Percentiles rank a stretch among this genome's conserved stretches.
Conservation (phyloP, 495 filamentous ascomycete genomes). For the Penicillium taxi region DNA sequence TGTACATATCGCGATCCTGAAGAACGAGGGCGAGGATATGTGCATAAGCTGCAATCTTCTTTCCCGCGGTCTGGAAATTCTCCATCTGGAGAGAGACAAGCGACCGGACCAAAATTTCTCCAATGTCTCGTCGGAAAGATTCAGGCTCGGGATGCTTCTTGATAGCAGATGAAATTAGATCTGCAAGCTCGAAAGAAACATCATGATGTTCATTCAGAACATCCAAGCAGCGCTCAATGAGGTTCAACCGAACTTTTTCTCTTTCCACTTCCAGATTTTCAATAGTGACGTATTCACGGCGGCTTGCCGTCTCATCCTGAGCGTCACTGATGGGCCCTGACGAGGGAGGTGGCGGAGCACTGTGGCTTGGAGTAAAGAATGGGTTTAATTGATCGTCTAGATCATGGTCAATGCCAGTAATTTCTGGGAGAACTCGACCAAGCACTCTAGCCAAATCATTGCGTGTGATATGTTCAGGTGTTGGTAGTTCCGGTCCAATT, state of each 20-base stretch:
- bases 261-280: constrained; percentile 81
- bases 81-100: constrained; percentile 75
- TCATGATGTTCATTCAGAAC: constrained; percentile 79
- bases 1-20: constrained; percentile 74
- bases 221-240: constrained; percentile 86
- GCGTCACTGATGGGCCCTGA: constrained; percentile 12
- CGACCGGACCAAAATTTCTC: constrained; percentile 74
- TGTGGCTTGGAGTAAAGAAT: constrained; percentile 5
- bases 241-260: constrained; percentile 57
- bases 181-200: constrained; percentile 84
- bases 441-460: constrained; percentile 31
- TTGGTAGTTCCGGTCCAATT: no score
- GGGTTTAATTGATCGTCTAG: constrained; percentile 22
- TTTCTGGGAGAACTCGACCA: constrained; percentile 29
- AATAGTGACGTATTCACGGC: constrained; percentile 48
- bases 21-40: constrained; percentile 86
- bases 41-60: constrained; percentile 87
- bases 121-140: constrained; percentile 62
- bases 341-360: background rate
- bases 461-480: constrained; percentile 27
- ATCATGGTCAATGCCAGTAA: constrained; percentile 19
- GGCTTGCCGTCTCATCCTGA: constrained; percentile 16
- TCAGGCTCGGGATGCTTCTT: constrained; percentile 59
- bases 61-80: constrained; percentile 58
- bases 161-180: constrained; percentile 71